Base-by-base conservation (phyloP, 2,329 filamentous ascomycete genomes). In the Fusarium sp. region DNA sequence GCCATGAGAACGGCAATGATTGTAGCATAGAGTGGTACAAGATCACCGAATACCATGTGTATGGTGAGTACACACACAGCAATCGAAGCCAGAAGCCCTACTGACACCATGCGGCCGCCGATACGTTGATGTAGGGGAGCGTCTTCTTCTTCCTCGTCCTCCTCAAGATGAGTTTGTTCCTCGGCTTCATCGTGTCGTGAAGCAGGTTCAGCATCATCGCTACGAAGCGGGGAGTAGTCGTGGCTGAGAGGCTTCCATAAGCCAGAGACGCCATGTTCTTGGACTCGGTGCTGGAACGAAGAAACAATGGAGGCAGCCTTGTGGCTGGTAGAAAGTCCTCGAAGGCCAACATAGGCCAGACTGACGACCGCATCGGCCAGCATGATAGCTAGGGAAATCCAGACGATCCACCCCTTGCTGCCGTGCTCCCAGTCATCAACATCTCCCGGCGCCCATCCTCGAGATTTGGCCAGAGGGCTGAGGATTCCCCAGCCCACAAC, bases 341-440 rank as follows among this genome's bases (percentile, higher is more conserved):
- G 85, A 3, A 91, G 65, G 1, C 91, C 80, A 36, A 97, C 84
- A 81, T 93, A 93, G 2, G 90, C 87, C 9, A 99, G 85, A 70
- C 91, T 97, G 61, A 98, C 85, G 4, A 99, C 83, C 1, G 94
- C 92, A 76, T 99, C 95, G 22, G 92, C 91, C 25, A 99, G 83
- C 95, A 99, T 99, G 66, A 99, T 97, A 4, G 95, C 92, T 28
- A 99, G 80, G 31, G 92, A 97, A 3, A 96, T 83, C 95, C 95
- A 99, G 0, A 99, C 92, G 58, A 99, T 98, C 95, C 95, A 99
- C 35, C 94, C 95, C 78, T 98, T 97, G 74, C 92, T 97, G 9
- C 95, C 95, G 13, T 83, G 87, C 57, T 94, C 91, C 95, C 95
- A 99, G 74, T 96, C 91, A 52, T 87, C 84, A 1, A 97, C 92